Conservation (phyloP, 306 rosid species). For the Inga laurina region DNA sequence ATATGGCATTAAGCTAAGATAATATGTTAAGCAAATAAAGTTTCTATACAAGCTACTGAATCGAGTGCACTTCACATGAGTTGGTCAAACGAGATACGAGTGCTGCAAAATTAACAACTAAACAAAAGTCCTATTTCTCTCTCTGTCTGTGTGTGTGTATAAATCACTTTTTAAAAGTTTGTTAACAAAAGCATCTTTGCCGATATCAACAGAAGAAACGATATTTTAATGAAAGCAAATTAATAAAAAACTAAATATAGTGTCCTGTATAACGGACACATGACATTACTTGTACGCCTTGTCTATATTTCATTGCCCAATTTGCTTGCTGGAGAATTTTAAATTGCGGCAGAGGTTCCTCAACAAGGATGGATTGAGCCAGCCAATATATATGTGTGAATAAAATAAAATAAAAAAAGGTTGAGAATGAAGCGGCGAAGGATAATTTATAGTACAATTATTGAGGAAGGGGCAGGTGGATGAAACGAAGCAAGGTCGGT, state of each 20-base stretch:
- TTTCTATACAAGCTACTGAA: too few relatives aligned
- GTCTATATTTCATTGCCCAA: background rate
- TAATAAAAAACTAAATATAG: background rate
- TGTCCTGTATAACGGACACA: background rate
- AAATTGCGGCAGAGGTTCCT: background rate
- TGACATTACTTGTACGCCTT: background rate
- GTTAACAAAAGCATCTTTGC: background rate
- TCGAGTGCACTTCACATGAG: too few relatives aligned
- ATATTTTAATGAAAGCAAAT: background rate
- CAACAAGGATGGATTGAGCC: background rate
- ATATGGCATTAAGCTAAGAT: too few relatives aligned
- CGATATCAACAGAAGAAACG: background rate
- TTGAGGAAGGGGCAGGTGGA: conserved; percentile 32
- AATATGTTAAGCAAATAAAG: too few relatives aligned
- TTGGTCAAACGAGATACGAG: too few relatives aligned
- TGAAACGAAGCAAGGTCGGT: conserved; percentile 47
- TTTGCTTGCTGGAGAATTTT: background rate
- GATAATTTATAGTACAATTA: background rate
- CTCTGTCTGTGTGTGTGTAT: too few relatives aligned
- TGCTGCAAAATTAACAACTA: background rate
- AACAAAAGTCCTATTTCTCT: background rate
- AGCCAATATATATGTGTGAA: background rate
- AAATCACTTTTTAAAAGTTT: background rate
- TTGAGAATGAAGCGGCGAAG: background rate
- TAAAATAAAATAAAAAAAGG: background rate